Evolutionary conservation across 2,329 filamentous ascomycete genomes (phyloP), one percentile per base, ranked within the genome.

Genomic region (Aureobasidium sp.): DNA sequence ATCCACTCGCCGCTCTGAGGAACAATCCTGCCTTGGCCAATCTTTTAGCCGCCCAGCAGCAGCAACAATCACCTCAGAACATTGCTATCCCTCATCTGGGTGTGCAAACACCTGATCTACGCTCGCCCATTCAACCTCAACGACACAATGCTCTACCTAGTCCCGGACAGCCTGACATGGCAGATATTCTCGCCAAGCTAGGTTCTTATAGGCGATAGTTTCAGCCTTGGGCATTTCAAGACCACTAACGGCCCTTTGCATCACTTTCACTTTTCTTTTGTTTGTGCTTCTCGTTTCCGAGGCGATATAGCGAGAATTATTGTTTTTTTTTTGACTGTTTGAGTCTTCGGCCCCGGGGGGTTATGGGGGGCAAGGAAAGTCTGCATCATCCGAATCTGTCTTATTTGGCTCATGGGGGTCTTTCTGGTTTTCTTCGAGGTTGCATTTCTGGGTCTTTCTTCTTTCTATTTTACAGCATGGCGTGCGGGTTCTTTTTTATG

Each of bases 171-270:
- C 73, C 76, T 39, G 77, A 80, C 66, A 85, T 91, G 67, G 83
- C 87, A 70, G 87, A 89, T 68, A 89, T 91, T 57, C 88, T 91
- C 82, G 85, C 86, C 15, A 85, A 89, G 68, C 75, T 91, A 63
- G 83, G 86, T 50, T 84, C 82, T 67, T 87, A 84, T 69, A 80
- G 85, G 65, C 81, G 68, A 67, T 58, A 48, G 42, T 37, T 11
- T n/a, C 33, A 15, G n/a, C 3, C 2, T 22, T 22, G 31, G 22
- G 48, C 9, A 45, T 45, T 6, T 6, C 42, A 17, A 29, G 15
- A 48, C 22, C n/a, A 48, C 24, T 24, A 31, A 27, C 24, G 11
- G 11, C n/a, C 15, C 2, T 12, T 31, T 14, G 11, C 45, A 17
- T 19, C 17, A 33, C 45, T 31, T 9, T 33, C 17, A 31, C 47